These are phyloP conservation scores for Ampelocalamus luodianensis DNA, from an alignment of 176 grass and related monocot species.

Conservation along the genomic window DNA sequence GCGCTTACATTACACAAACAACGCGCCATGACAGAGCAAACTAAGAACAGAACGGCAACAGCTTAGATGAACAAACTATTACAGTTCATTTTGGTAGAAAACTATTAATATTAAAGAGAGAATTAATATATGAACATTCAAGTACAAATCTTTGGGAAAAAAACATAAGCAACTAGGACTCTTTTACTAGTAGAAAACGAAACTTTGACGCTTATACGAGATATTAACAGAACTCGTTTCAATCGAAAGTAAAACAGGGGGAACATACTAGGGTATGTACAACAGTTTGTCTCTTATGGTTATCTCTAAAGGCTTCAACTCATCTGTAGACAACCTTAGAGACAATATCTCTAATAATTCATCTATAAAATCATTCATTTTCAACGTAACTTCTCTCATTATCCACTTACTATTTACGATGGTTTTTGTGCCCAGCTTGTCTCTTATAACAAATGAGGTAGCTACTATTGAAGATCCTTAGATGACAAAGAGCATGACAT, in stretches of 20 bases:
- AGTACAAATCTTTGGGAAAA: background rate
- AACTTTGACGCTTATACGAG: background rate
- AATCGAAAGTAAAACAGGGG: background rate
- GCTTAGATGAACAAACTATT: background rate
- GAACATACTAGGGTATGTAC: background rate
- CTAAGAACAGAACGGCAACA: background rate
- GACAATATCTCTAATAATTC: too few species aligned
- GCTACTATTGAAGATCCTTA: too few species aligned
- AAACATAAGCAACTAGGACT: background rate
- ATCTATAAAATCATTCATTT: too few species aligned
- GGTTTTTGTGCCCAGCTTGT: too few species aligned
- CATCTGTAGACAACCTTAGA: too few species aligned
- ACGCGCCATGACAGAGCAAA: background rate
- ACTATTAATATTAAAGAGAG: background rate
- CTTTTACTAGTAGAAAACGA: background rate
- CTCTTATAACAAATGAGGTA: too few species aligned
- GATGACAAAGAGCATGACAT: background rate
- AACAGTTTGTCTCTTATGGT: too few species aligned
- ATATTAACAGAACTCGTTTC: background rate
- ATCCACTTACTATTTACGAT: too few species aligned
- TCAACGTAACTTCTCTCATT: too few species aligned
- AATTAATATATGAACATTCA: conserved; percentile 2
- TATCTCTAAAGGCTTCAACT: too few species aligned
- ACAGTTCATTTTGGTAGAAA: background rate
- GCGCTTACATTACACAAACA: background rate